Base-by-base conservation (phyloP, 441 rosid genomes). In the Macaranga tanarius region DNA sequence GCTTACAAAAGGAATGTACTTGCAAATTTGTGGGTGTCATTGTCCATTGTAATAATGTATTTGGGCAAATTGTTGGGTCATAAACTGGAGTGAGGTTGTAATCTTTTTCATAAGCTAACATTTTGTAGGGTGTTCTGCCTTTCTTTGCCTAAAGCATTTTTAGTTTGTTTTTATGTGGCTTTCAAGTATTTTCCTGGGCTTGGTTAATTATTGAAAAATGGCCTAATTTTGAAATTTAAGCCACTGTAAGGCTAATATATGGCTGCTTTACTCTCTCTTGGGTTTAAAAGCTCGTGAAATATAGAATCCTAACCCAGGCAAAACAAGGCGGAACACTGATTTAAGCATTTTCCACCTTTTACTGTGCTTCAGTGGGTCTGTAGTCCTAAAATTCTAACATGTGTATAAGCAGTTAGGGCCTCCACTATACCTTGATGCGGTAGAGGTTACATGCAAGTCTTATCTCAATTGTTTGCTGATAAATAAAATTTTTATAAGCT, bases 51-150 rank as follows among this genome's bases (percentile, higher is more conserved):
- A 77, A 77, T 80, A 77, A 74, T 64, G 22, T 69, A 70, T 64
- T 59, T 31, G 55, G 59, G 76, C 73, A 62, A 77, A 67, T 38
- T 73, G 66, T 42, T 58, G 79, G 79, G 75, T 63, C 59, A 42
- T 51, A 59, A 69, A 69, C 63, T 75, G 79, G 72, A 65, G 79
- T 71, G 80, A 42, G 79, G 74, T 75, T 71, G 75, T 69, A 67
- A 57, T 68, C 76, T 61, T 77, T 75, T 67, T 57, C 77, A 19
- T 67, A 77, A 75, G 79, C 65, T 79, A 82, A 76, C 80, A 78
- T 86, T 76, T 84, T 83, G 80, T 84, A 83, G 87, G 80, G 85
- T 83, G 90, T 76, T 78, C 67, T 67, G 66, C 75, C 80, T 23
- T 68, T 70, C 42, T 23, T 65, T 70, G 66, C 80, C 73, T 78